These are phyloP conservation scores for Pulveroboletus sp. DNA, from an alignment of 768 basidiomycete genomes.

Conservation along the genomic window DNA sequence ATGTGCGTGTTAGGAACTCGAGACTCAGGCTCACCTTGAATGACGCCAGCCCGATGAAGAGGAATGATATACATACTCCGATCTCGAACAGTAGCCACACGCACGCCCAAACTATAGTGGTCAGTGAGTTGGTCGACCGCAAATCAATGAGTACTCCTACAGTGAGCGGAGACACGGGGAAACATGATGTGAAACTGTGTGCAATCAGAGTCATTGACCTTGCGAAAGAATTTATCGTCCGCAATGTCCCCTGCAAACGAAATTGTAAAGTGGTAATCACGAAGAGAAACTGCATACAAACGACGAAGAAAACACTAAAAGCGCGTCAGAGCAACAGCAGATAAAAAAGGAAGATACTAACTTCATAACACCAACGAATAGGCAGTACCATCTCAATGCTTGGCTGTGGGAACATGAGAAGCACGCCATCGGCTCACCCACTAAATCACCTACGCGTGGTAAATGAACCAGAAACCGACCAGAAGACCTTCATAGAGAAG, in stretches of 20 bases:
- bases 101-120: constrained; percentile 68
- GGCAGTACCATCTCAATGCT: constrained; percentile 79
- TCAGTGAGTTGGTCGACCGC: constrained; percentile 1
- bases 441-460: constrained; percentile 67
- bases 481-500: constrained; percentile 79
- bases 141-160: constrained; percentile 37
- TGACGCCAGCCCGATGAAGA: constrained; percentile 72
- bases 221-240: constrained; percentile 93
- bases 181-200: constrained; percentile 82
- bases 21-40: constrained; percentile 61
- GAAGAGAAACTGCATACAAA: constrained; percentile 56
- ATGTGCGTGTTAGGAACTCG: neutral
- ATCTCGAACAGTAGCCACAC: constrained; percentile 83
- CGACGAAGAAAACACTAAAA: constrained; percentile 73
- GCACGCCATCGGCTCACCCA: constrained; percentile 1
- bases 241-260: constrained; percentile 75
- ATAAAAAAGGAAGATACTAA: constrained; percentile 34
- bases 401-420: constrained; percentile 41
- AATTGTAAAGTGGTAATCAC: neutral
- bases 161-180: constrained; percentile 65
- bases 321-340: constrained; percentile 5
- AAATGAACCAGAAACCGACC: constrained; percentile 93
- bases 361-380: constrained; percentile 86
- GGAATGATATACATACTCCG: constrained; percentile 69
- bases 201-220: constrained; percentile 89